Conservation (phyloP, 2,329 filamentous ascomycete species). For the Monosporascus sp. region DNA sequence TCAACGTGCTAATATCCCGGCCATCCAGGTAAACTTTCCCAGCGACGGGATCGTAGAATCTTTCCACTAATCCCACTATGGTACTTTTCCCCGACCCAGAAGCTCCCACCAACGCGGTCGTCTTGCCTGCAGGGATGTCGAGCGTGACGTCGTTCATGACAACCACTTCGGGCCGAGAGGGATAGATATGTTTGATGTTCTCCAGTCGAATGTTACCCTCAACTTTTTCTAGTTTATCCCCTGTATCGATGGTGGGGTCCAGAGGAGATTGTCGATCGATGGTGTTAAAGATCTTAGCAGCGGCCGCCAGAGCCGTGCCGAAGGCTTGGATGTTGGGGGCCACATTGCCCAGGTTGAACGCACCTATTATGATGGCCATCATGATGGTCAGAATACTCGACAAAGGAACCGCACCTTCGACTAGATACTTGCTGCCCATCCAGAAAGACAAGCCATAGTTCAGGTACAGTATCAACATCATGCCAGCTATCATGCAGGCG, state of each 20-base stretch:
- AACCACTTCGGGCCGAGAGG: constrained; percentile 81
- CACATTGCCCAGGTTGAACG: constrained; percentile 84
- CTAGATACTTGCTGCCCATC: constrained; percentile 73
- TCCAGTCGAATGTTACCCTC: constrained; percentile 75
- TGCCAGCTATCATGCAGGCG: constrained; percentile 72
- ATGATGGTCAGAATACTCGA: constrained; percentile 76
- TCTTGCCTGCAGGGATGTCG: constrained; percentile 79
- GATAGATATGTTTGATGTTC: constrained; percentile 88
- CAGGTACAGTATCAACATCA: constrained; percentile 80
- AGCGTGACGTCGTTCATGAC: constrained; percentile 83
- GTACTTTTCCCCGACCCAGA: constrained; percentile 95
- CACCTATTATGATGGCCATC: constrained; percentile 87
- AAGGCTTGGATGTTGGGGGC: constrained; percentile 84
- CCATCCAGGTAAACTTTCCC: constrained; percentile 79
- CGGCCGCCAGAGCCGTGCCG: constrained; percentile 74
- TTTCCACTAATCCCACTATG: constrained; percentile 85
- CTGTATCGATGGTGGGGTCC: constrained; percentile 66
- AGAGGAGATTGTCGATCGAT: constrained; percentile 85
- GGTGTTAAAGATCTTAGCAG: constrained; percentile 86
- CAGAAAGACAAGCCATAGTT: constrained; percentile 88
- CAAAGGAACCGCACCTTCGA: constrained; percentile 59
- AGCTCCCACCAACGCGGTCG: constrained; percentile 86
- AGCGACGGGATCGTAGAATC: constrained; percentile 86
- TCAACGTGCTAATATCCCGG: constrained; percentile 72
- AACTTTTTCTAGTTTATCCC: constrained; percentile 67